Percentiles rank a stretch among this genome's conserved stretches.
Conservation (phyloP, 2,329 filamentous ascomycete genomes). For the Ophiocordyceps robertsii region DNA sequence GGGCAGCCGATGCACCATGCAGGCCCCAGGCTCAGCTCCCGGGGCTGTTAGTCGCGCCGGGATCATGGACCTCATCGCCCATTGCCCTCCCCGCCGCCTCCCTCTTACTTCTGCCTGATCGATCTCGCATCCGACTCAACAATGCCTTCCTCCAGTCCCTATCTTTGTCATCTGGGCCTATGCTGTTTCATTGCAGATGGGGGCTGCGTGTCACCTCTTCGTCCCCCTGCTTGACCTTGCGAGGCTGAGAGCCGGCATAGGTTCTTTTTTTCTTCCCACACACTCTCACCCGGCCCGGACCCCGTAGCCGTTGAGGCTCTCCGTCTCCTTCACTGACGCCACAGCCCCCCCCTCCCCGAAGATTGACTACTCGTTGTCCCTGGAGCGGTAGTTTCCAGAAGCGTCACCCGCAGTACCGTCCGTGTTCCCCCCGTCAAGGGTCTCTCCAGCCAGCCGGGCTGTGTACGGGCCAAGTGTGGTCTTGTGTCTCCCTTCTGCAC, state of each 20-base stretch:
- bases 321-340: slow-evolving; percentile 7
- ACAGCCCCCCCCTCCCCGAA: slow-evolving; percentile 5
- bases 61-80: slow-evolving; percentile 2
- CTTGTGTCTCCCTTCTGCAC: slow-evolving; percentile 10
- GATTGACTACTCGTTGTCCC: slow-evolving; percentile 4
- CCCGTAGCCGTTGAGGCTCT: slow-evolving; percentile 2
- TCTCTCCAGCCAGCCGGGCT: slow-evolving; percentile 24
- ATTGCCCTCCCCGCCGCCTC: neutral
- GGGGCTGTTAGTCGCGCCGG: slow-evolving; percentile 4
- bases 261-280: slow-evolving; percentile 1
- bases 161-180: slow-evolving; percentile 5
- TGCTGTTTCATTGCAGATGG: slow-evolving; percentile 11
- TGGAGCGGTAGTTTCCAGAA: slow-evolving; percentile 18
- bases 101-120: slow-evolving; percentile 3
- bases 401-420: slow-evolving; percentile 16
- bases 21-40: slow-evolving; percentile 4
- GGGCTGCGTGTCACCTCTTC: slow-evolving; percentile 7
- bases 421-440: slow-evolving; percentile 8
- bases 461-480: slow-evolving; percentile 32
- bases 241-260: slow-evolving; percentile 8
- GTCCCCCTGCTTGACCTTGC: slow-evolving; percentile 6
- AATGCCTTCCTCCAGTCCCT: slow-evolving; percentile 3
- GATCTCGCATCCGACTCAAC: slow-evolving; percentile 2
- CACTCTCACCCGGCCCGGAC: slow-evolving; percentile 1
- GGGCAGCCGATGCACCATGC: slow-evolving; percentile 2